phyloP scores from a whole-genome alignment of 805 yeast genomes.

The Lachancea kluyveri region DNA sequence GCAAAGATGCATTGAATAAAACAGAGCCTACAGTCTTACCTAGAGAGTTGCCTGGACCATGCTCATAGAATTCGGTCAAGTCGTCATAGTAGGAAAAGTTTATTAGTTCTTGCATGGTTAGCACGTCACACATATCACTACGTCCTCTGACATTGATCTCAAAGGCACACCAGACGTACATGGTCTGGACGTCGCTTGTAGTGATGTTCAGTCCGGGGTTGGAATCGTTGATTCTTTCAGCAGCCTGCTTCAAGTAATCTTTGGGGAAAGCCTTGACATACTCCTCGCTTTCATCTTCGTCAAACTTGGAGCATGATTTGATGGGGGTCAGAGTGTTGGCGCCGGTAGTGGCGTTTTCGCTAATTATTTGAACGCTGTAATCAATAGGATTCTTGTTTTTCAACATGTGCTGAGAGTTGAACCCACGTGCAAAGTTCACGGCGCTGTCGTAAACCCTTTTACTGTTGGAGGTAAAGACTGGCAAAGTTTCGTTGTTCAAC shows the following conservation, averaged over 20 bases:
- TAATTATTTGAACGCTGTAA: slow-evolving; percentile 31
- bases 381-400: slow-evolving; percentile 19
- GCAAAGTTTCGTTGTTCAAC: slow-evolving; percentile 34
- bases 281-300: slow-evolving; percentile 19
- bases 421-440: slow-evolving; percentile 43
- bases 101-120: slow-evolving; percentile 63
- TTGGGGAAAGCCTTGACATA: slow-evolving; percentile 15
- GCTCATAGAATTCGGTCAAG: slow-evolving; percentile 50
- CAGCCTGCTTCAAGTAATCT: slow-evolving; percentile 46
- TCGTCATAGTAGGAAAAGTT: slow-evolving; percentile 57
- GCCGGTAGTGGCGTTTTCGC: slow-evolving; percentile 39
- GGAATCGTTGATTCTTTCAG: slow-evolving; percentile 46
- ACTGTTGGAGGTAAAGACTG: slow-evolving; percentile 45
- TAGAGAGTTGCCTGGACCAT: slow-evolving; percentile 58
- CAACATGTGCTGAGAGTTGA: too few species aligned
- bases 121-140: slow-evolving; percentile 61
- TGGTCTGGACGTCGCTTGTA: slow-evolving; percentile 41
- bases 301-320: slow-evolving; percentile 36
- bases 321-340: slow-evolving; percentile 47
- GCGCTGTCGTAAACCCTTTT: slow-evolving; percentile 45
- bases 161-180: slow-evolving; percentile 66
- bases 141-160: slow-evolving; percentile 66
- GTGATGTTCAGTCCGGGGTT: slow-evolving; percentile 53
- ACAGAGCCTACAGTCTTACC: slow-evolving; percentile 58
- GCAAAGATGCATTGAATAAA: slow-evolving; percentile 45